Base-by-base conservation (phyloP, 345 rosid genomes). In the Aquilaria malaccensis region DNA sequence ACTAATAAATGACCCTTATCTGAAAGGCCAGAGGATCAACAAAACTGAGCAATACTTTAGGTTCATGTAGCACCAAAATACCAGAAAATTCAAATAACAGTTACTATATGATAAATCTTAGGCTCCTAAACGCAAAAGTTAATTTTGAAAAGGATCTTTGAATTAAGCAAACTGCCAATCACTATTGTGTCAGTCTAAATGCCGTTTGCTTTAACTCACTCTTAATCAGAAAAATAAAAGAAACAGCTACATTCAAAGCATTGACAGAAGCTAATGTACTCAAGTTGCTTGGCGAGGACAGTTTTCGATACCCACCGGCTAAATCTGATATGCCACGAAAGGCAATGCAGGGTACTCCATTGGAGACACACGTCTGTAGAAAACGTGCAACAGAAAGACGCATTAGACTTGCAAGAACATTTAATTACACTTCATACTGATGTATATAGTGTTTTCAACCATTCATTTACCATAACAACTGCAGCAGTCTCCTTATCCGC, bases 401-500 rank as follows among this genome's bases (percentile, higher is more conserved):
- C 22, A 22, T 22, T 22, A 22, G 22, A 22, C 22, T 22, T 22
- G 22, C 22, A 22, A 22, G 22, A 22, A 22, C 22, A 22, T 22
- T 22, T 22, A 22, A 22, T 22, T 22, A 22, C 22, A 22, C 22
- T 22, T 22, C 22, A 22, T 58, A 13, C 33, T 10, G 10, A 3
- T 43, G 22, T n/a, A 58, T 13, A n/a, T 13, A 33, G 47, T 56
- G 3, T 56, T 2, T 45, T 12, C 2, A 31, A 7, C 15, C 13
- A 14, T 2, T 14, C 7, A 58, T 72, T 37, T 2, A 73, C 74
- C 76, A 64, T 55, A 4, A 73, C 70, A 22, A 73, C 33, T 15
- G 77, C 75, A n/a, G 75, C 81, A 63, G 72, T 72, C 59, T 70
- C 72, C 70, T 73, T 74, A 61, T 77, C 81, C 12, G 70, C 81